Evolutionary conservation across 176 grass and related monocot species (phyloP).

Genomic region (Musa schizocarpa): DNA sequence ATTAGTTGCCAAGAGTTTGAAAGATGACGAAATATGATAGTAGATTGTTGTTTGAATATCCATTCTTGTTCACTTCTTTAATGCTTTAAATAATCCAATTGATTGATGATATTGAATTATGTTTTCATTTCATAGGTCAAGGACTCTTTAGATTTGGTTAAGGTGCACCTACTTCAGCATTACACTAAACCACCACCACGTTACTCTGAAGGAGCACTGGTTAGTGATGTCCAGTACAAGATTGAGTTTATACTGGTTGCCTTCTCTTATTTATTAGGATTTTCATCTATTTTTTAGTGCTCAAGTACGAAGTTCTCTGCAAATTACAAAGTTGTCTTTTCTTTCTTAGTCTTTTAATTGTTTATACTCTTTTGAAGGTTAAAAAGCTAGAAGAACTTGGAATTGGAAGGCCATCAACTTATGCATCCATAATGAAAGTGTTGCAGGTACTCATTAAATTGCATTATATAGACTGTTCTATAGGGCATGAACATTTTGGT

Average conservation of each 20-base stretch:
- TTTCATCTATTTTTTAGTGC: not conserved
- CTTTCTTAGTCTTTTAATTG: not conserved
- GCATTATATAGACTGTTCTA: slow-evolving; percentile 2
- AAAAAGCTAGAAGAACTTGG: slow-evolving; percentile 98
- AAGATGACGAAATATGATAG: not conserved
- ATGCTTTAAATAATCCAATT: not conserved
- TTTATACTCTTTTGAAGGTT: slow-evolving; percentile 36
- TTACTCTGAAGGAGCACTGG: slow-evolving; percentile 80
- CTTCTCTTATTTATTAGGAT: slow-evolving; percentile 17
- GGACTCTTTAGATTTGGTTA: slow-evolving; percentile 46
- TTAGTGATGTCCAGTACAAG: slow-evolving; percentile 29
- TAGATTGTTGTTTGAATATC: not conserved
- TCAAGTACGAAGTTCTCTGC: not conserved
- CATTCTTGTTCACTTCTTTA: not conserved
- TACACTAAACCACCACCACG: slow-evolving; percentile 74
- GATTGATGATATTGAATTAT: not conserved
- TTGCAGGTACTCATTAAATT: slow-evolving; percentile 47
- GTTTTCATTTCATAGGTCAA: slow-evolving; percentile 43
- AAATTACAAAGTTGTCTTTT: not conserved
- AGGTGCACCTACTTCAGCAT: slow-evolving; percentile 53
- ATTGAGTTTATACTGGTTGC: not conserved
- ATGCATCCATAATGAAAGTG: slow-evolving; percentile 88
- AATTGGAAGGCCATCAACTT: slow-evolving; percentile 95
- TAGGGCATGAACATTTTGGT: not conserved
- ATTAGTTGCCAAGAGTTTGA: not conserved